Base-by-base conservation (phyloP, 148 eudicot genomes). In the Cornus kousa region DNA sequence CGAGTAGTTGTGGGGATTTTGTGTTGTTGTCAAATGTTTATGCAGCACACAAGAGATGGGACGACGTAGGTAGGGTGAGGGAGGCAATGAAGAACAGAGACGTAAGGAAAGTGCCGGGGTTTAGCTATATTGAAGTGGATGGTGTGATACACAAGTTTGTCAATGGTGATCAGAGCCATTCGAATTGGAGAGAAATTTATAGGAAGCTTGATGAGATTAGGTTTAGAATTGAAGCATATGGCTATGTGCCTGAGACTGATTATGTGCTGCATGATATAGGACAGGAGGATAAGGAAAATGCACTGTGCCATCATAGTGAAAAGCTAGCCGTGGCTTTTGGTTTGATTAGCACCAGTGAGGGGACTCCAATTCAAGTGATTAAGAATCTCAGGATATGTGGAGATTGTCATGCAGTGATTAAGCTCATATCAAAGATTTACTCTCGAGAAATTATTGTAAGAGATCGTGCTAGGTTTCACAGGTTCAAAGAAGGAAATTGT, bases 251-350 rank as follows among this genome's bases (percentile, higher is more conserved):
- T 2, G 94, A 83, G 86, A 94, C 94, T 2, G 83, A 85, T 40
- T 89, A 83, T 84, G 98, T 94, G 70, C 83, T 94, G 90, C 98
- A 94, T 76, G 98, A 94, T 81, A 92, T 94, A 80, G 97, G 98
- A 22, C 89, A 86, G 33, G 97, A 92, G 83, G 98, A 94, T 82
- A 94, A 92, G 82, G 93, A 94, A 82, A 77, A 88, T 78, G 97
- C 84, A 1, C 82, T 94, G 82, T 81, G 83, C 62, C 86, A 88
- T 82, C 98, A 94, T 53, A 94, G 98, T 81, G 98, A 94, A 80
- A 94, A 94, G 81, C 72, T 94, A 60, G 98, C 98, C 46, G 87
- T 94, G 86, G 97, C 98, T 72, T 92, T 90, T 87, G 97, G 88
- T 70, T 84, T 94, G 88, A 83, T 92, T 68, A 87, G 87, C 70